A percentile compares a stretch with the other conserved stretches of the same genome.
Evolutionary conservation across 495 filamentous ascomycete species (phyloP).

Genomic region (Saxophila tyrrhenica): DNA sequence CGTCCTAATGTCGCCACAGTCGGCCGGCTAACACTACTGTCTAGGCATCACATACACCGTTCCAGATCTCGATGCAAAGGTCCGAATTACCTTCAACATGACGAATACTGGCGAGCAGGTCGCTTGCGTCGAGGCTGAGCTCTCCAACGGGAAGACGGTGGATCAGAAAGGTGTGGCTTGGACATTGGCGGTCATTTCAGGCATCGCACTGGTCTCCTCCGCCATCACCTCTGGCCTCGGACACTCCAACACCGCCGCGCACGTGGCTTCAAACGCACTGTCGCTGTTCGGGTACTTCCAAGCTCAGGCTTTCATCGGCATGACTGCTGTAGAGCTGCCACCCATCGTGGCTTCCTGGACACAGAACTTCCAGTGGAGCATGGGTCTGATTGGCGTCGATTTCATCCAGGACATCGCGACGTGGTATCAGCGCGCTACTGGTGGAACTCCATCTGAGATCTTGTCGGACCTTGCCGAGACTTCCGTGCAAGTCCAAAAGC

Average conservation of each 20-base stretch:
- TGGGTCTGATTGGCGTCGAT: slow-evolving; percentile 83
- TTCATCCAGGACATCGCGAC: slow-evolving; percentile 85
- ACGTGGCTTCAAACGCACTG: slow-evolving; percentile 85
- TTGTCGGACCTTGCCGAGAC: slow-evolving; percentile 60
- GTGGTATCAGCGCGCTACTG: slow-evolving; percentile 94
- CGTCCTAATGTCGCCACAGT: too few species aligned
- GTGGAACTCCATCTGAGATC: slow-evolving; percentile 72
- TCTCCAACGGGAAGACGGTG: slow-evolving; percentile 91
- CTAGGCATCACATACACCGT: slow-evolving; percentile 71
- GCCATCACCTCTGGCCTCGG: slow-evolving; percentile 35
- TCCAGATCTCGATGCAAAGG: slow-evolving; percentile 85
- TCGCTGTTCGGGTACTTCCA: slow-evolving; percentile 95
- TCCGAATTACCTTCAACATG: slow-evolving; percentile 66
- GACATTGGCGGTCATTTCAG: slow-evolving; percentile 76
- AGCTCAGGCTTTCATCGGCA: slow-evolving; percentile 87
- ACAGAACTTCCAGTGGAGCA: slow-evolving; percentile 96
- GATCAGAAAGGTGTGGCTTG: slow-evolving; percentile 82
- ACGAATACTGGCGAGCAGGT: slow-evolving; percentile 47
- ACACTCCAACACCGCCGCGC: slow-evolving; percentile 90
- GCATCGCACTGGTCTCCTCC: slow-evolving; percentile 56
- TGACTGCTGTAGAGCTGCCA: slow-evolving; percentile 73
- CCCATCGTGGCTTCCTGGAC: slow-evolving; percentile 91
- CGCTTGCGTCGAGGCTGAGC: slow-evolving; percentile 76
- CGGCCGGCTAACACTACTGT: background rate
- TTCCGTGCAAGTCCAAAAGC: slow-evolving; percentile 79